These are phyloP conservation scores for Auricularia sp. DNA, from an alignment of 768 basidiomycete species.

Conservation along the genomic window DNA sequence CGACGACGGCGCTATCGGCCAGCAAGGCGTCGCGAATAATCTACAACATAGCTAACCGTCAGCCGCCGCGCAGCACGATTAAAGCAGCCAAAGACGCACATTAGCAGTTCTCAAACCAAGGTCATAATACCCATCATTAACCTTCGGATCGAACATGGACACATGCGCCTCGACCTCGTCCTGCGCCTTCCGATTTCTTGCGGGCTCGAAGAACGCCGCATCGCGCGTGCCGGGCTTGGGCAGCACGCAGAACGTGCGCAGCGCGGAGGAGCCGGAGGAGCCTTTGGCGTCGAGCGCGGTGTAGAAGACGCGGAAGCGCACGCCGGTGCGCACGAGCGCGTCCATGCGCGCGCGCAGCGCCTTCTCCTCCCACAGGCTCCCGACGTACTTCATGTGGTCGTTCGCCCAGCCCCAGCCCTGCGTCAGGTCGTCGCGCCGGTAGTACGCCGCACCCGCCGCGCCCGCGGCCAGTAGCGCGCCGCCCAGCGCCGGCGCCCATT, in stretches of 20 bases:
- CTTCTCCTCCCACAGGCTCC: constrained; percentile 73
- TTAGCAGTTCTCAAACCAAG: constrained; percentile 62
- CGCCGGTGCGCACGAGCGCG: constrained; percentile 49
- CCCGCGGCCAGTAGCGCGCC: constrained; percentile 71
- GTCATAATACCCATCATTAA: constrained; percentile 86
- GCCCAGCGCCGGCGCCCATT: constrained; percentile 65
- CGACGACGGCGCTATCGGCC: too few relatives aligned
- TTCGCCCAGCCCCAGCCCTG: constrained; percentile 64
- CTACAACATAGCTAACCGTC: too few relatives aligned
- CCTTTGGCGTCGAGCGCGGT: constrained; percentile 55
- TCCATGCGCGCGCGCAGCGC: constrained; percentile 53
- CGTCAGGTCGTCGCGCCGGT: constrained; percentile 65
- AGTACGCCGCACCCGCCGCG: constrained; percentile 77
- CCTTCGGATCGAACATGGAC: constrained; percentile 72
- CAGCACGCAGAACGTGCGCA: constrained; percentile 71
- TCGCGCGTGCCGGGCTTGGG: constrained; percentile 38
- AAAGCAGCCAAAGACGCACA: constrained; percentile 14
- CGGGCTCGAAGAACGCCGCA: constrained; percentile 45
- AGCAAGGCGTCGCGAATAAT: too few relatives aligned
- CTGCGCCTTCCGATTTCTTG: constrained; percentile 52
- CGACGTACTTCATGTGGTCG: constrained; percentile 86
- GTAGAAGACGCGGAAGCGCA: constrained; percentile 58
- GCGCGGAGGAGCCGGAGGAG: too few relatives aligned
- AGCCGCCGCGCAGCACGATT: too few relatives aligned
- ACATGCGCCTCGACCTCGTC: constrained; percentile 83